A percentile compares a stretch with the other conserved stretches of the same genome.
Evolutionary conservation across 2,329 filamentous ascomycete genomes (phyloP).

Genomic region (Scytalidium sp.): DNA sequence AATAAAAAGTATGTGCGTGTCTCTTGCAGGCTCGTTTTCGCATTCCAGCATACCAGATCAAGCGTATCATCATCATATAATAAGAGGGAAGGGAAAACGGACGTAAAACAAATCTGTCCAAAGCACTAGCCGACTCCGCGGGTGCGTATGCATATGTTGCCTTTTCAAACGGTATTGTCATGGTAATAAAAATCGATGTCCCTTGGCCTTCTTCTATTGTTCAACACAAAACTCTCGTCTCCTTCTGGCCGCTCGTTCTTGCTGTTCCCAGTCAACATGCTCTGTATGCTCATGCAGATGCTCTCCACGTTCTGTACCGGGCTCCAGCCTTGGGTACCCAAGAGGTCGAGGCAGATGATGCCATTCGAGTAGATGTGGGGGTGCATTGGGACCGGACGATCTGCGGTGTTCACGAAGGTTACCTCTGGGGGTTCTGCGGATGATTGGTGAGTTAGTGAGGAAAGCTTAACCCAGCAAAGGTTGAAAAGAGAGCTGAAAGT

Average conservation of each 20-base stretch:
- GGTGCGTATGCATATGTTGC: no score
- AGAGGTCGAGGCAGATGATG: slow-evolving; percentile 94
- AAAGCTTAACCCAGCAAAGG: not conserved
- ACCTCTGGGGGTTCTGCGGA: slow-evolving; percentile 86
- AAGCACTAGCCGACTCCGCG: no score
- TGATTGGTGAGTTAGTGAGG: not conserved
- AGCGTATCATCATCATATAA: not conserved
- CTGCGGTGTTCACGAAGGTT: slow-evolving; percentile 68
- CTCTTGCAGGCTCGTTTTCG: not conserved
- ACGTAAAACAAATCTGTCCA: not conserved
- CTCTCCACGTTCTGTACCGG: slow-evolving; percentile 97
- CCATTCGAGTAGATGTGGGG: slow-evolving; percentile 98
- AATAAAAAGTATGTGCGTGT: not conserved
- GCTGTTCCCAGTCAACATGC: slow-evolving; percentile 94
- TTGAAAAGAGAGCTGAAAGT: no score
- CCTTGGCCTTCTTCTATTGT: slow-evolving; percentile 73
- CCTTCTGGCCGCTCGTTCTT: slow-evolving; percentile 89
- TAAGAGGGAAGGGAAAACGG: not conserved
- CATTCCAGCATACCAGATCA: no score
- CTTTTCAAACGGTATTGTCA: slow-evolving; percentile 71
- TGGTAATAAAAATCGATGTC: slow-evolving; percentile 96
- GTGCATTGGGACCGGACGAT: slow-evolving; percentile 81
- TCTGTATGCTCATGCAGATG: slow-evolving; percentile 95
- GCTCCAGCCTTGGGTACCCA: slow-evolving; percentile 86
- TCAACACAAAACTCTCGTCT: slow-evolving; percentile 83